phyloP scores from a whole-genome alignment of 768 basidiomycete genomes.

The Pilatotrama ljubarskyi region DNA sequence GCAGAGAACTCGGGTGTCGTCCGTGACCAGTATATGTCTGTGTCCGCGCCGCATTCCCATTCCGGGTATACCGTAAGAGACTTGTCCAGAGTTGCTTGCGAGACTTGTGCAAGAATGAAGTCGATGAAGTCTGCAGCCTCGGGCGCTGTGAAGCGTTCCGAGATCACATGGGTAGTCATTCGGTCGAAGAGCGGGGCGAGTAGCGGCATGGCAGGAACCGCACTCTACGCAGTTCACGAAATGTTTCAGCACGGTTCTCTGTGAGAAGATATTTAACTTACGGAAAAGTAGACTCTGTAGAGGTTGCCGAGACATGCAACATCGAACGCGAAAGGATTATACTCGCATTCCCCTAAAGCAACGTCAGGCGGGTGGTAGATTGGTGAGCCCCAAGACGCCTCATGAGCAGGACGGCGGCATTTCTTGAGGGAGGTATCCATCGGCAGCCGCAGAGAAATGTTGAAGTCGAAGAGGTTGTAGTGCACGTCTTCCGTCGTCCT shows the following conservation, averaged over 20 bases:
- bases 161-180: slow-evolving; percentile 4
- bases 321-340: slow-evolving; percentile 5
- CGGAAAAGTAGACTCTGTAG: neutral
- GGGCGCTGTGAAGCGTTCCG: slow-evolving; percentile 6
- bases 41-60: too few relatives aligned
- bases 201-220: neutral
- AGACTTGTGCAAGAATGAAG: neutral
- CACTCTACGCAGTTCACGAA: neutral
- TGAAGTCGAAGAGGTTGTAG: neutral
- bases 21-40: too few relatives aligned
- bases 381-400: neutral
- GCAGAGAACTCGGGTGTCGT: too few relatives aligned
- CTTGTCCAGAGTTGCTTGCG: neutral
- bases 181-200: slow-evolving; percentile 2
- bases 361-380: neutral
- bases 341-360: neutral
- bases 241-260: too few relatives aligned
- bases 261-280: neutral
- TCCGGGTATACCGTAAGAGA: too few relatives aligned
- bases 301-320: slow-evolving; percentile 2
- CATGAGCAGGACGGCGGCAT: neutral
- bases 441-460: neutral
- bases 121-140: neutral
- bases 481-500: neutral
- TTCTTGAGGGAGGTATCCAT: neutral